These are phyloP conservation scores for Sphaerulina populicola DNA, from an alignment of 2,329 filamentous ascomycete genomes.

Conservation along the genomic window DNA sequence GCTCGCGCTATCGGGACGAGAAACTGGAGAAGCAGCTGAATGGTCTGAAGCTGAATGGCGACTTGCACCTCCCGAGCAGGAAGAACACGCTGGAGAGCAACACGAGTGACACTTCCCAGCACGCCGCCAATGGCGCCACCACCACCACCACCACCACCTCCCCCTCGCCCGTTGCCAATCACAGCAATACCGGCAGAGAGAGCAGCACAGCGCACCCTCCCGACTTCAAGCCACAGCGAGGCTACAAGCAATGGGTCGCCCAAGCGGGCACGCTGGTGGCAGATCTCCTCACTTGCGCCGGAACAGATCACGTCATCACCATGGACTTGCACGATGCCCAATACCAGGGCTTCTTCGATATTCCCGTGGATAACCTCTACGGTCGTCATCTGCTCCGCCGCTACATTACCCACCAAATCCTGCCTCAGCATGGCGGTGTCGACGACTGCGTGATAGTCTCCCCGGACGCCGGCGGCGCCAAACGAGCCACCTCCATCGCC, in stretches of 20 bases:
- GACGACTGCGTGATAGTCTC: constrained; percentile 67
- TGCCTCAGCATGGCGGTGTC: constrained; percentile 60
- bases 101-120: constrained; percentile 24
- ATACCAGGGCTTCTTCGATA: constrained; percentile 98
- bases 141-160: too few relatives aligned
- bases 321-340: constrained; percentile 96
- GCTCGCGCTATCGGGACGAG: constrained; percentile 40
- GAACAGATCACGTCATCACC: constrained; percentile 92
- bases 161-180: constrained; percentile 1
- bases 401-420: constrained; percentile 70
- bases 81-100: constrained; percentile 30
- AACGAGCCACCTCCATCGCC: constrained; percentile 89
- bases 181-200: constrained; percentile 31
- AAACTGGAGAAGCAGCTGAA: constrained; percentile 63
- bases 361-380: constrained; percentile 96
- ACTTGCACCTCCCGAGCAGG: constrained; percentile 22
- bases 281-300: constrained; percentile 87
- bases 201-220: constrained; percentile 43
- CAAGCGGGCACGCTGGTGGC: constrained; percentile 93
- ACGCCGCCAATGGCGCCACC: constrained; percentile 5
- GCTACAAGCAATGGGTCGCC: constrained; percentile 97
- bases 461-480: constrained; percentile 91
- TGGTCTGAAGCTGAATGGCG: constrained; percentile 50
- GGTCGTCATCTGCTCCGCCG: constrained; percentile 63
- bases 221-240: constrained; percentile 69